Evolutionary conservation across 768 basidiomycete genomes (phyloP).

Genomic region (Psilocybe tampanensis): DNA sequence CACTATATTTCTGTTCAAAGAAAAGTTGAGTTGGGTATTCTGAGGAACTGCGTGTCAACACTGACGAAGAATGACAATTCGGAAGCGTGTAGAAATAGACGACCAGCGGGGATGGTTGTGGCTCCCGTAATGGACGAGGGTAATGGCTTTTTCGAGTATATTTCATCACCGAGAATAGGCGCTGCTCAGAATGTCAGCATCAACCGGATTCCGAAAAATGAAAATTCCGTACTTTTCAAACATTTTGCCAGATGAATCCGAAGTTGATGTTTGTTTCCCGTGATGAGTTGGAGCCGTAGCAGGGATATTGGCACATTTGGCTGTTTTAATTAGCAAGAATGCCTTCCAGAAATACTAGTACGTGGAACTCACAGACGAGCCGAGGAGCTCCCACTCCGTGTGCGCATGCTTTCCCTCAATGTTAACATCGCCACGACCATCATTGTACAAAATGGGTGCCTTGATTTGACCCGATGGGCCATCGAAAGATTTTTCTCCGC

Average conservation of each 20-base stretch:
- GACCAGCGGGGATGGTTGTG: slow-evolving; percentile 40
- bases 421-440: slow-evolving; percentile 49
- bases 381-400: slow-evolving; percentile 63
- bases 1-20: slow-evolving; percentile 49
- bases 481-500: slow-evolving; percentile 47
- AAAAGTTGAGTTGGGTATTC: neutral
- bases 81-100: slow-evolving; percentile 65
- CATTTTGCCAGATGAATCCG: slow-evolving; percentile 62
- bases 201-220: too few relatives aligned
- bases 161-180: slow-evolving; percentile 65
- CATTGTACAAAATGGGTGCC: slow-evolving; percentile 35
- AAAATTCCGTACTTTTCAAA: slow-evolving; percentile 45
- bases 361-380: slow-evolving; percentile 48
- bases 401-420: slow-evolving; percentile 34
- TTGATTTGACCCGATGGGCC: slow-evolving; percentile 40
- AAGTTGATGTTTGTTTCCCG: slow-evolving; percentile 73
- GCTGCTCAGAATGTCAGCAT: too few relatives aligned
- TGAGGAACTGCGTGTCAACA: neutral
- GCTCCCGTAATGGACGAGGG: slow-evolving; percentile 24
- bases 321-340: slow-evolving; percentile 25
- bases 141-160: slow-evolving; percentile 45
- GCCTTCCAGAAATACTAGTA: neutral
- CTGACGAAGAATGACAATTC: slow-evolving; percentile 58
- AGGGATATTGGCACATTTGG: slow-evolving; percentile 54
- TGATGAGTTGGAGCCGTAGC: slow-evolving; percentile 55